Percentiles rank a stretch among this genome's conserved stretches.
These are phyloP conservation scores for Coniophora puteana DNA, from an alignment of 1,284 basidiomycete genomes.

Conservation along the genomic window DNA sequence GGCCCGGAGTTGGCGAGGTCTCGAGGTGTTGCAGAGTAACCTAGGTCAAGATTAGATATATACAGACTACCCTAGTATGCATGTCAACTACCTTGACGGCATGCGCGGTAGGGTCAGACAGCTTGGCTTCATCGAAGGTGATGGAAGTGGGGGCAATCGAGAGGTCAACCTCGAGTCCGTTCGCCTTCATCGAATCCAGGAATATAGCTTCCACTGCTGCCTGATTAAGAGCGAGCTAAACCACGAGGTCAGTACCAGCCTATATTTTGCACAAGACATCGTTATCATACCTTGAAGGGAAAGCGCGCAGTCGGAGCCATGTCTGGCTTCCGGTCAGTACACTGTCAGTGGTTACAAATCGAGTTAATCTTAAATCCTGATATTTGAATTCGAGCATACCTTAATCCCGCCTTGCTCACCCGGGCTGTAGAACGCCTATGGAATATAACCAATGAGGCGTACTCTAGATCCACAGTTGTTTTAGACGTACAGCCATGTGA, in stretches of 20 bases:
- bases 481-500: constrained; percentile 53
- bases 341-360: constrained; percentile 31
- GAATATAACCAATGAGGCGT: neutral
- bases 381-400: constrained; percentile 37
- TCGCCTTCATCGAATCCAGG: constrained; percentile 53
- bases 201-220: constrained; percentile 71
- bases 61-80: neutral
- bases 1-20: constrained; percentile 23
- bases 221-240: constrained; percentile 66
- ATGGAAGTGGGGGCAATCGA: constrained; percentile 54
- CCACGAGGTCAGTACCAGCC: neutral
- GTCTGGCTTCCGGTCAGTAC: constrained; percentile 58
- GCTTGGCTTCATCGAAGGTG: constrained; percentile 40
- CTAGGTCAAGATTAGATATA: constrained; percentile 19
- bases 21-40: constrained; percentile 37
- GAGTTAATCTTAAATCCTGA: neutral
- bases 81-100: constrained; percentile 48
- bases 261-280: neutral
- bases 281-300: constrained; percentile 54
- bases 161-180: constrained; percentile 55
- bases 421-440: constrained; percentile 75
- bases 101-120: constrained; percentile 43
- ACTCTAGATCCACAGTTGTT: neutral
- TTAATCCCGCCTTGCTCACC: constrained; percentile 55
- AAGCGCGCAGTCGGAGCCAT: constrained; percentile 58